These are phyloP conservation scores for Xerocomus spinulosus DNA, from an alignment of 768 basidiomycete genomes.

Conservation along the genomic window DNA sequence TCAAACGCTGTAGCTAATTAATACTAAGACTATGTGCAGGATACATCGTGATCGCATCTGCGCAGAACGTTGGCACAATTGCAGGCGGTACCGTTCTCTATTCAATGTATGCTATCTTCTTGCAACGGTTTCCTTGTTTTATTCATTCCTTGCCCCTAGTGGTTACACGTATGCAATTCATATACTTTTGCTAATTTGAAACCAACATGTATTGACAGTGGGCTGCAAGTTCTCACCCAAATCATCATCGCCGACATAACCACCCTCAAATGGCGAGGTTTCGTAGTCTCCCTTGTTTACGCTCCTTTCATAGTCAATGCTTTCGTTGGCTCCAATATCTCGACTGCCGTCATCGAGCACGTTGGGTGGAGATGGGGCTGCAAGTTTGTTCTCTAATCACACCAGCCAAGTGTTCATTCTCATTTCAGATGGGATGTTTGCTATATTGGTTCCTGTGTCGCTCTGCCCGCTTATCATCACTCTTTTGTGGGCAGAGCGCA, in stretches of 20 bases:
- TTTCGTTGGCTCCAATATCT: constrained; percentile 61
- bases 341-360: constrained; percentile 39
- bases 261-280: constrained; percentile 52
- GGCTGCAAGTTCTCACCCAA: constrained; percentile 59
- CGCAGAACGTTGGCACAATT: constrained; percentile 40
- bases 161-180: constrained; percentile 50
- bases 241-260: constrained; percentile 63
- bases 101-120: constrained; percentile 39
- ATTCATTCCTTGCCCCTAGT: constrained; percentile 32
- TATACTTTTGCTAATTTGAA: neutral
- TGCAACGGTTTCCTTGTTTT: neutral
- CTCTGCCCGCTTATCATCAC: constrained; percentile 51
- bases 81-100: constrained; percentile 56
- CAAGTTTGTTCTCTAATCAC: constrained; percentile 31
- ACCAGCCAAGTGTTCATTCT: neutral
- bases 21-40: constrained; percentile 24
- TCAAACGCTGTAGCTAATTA: neutral
- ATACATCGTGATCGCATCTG: constrained; percentile 51
- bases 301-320: constrained; percentile 58
- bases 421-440: constrained; percentile 50
- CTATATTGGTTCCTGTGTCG: constrained; percentile 48
- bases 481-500: constrained; percentile 52
- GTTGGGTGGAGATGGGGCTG: constrained; percentile 70
- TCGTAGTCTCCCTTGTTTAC: constrained; percentile 44
- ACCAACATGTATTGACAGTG: constrained; percentile 28